These are phyloP conservation scores for Stromatinia cepivora DNA, from an alignment of 2,329 filamentous ascomycete genomes.

Conservation along the genomic window DNA sequence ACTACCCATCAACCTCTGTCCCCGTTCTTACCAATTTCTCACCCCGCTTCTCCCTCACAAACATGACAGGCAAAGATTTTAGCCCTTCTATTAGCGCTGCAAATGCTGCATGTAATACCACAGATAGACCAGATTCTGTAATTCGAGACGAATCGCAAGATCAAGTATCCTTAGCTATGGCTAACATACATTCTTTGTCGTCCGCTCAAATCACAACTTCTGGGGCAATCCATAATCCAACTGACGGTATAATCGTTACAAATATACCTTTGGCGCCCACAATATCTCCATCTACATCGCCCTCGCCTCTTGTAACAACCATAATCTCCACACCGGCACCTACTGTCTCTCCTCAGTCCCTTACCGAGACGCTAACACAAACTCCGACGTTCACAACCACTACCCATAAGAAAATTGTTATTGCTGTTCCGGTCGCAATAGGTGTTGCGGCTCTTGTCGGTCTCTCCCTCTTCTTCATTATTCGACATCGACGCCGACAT, in stretches of 20 bases:
- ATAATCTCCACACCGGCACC: neutral
- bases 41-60: slow-evolving; percentile 18
- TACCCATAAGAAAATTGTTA: neutral
- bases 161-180: slow-evolving; percentile 14
- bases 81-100: slow-evolving; percentile 11
- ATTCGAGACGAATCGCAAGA: slow-evolving; percentile 14
- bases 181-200: slow-evolving; percentile 8
- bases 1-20: slow-evolving; percentile 13
- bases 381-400: neutral
- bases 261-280: slow-evolving; percentile 6
- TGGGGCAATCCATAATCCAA: slow-evolving; percentile 14
- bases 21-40: slow-evolving; percentile 21
- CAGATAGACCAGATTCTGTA: slow-evolving; percentile 13
- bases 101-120: slow-evolving; percentile 6
- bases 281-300: neutral
- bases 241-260: neutral
- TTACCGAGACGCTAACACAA: neutral
- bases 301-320: neutral
- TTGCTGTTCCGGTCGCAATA: slow-evolving; percentile 1
- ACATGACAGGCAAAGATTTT: slow-evolving; percentile 21
- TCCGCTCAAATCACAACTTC: slow-evolving; percentile 14
- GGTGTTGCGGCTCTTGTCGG: neutral
- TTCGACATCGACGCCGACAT: slow-evolving; percentile 2
- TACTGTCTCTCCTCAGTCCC: neutral
- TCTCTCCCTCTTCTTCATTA: neutral